Conservation (phyloP, 768 basidiomycete genomes). For the Cubamyces lactineus region DNA sequence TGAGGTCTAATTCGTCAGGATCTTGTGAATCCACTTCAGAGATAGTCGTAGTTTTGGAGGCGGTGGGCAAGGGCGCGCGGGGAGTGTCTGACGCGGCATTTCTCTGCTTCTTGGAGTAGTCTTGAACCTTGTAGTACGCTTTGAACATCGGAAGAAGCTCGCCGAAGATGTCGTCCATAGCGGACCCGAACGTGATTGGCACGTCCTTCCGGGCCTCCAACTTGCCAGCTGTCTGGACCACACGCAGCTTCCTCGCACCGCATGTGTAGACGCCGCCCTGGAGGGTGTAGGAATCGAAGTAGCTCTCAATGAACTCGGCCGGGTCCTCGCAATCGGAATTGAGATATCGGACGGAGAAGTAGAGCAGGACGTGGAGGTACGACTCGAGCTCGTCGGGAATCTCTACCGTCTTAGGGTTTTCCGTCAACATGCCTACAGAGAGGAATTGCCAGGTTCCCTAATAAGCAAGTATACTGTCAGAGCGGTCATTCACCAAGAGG, state of each 20-base stretch:
- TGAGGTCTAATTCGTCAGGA: too few relatives aligned
- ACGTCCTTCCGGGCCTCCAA: background rate
- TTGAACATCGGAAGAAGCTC: slow-evolving; percentile 1
- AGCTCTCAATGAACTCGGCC: slow-evolving; percentile 1
- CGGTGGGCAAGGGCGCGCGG: too few relatives aligned
- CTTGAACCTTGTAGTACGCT: background rate
- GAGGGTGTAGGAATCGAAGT: background rate
- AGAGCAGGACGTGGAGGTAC: slow-evolving; percentile 20
- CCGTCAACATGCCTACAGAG: background rate
- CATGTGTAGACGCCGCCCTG: background rate
- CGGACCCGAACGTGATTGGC: background rate
- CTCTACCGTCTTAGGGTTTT: background rate
- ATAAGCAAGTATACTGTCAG: background rate
- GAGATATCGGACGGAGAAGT: slow-evolving; percentile 10
- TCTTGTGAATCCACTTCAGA: too few relatives aligned
- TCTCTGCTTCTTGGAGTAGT: background rate
- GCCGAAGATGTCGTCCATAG: background rate
- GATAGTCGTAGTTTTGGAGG: background rate
- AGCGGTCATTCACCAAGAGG: too few relatives aligned
- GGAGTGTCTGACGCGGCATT: background rate
- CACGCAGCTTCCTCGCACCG: background rate
- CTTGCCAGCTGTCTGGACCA: background rate
- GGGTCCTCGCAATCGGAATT: background rate
- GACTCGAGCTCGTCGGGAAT: slow-evolving; percentile 25
- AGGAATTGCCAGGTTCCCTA: slow-evolving; percentile 28